Percentiles rank a stretch among this genome's conserved stretches.
phyloP scores from a whole-genome alignment of 768 basidiomycete genomes.

The Hortiboletus campestris region DNA sequence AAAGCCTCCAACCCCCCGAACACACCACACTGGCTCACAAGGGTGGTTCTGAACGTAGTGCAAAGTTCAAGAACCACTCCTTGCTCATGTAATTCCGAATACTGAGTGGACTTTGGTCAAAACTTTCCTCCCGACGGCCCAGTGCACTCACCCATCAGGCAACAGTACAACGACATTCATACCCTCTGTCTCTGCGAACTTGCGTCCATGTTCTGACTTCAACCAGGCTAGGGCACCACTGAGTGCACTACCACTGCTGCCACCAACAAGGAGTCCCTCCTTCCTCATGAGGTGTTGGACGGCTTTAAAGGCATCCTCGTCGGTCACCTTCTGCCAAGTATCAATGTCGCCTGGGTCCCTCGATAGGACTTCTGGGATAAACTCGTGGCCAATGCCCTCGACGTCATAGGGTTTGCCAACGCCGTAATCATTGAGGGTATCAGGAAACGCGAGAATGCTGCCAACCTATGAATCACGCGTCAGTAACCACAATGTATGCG shows the following conservation, averaged over 20 bases:
- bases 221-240: conserved; percentile 79
- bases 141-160: conserved; percentile 74
- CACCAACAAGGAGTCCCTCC: conserved; percentile 91
- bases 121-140: background rate
- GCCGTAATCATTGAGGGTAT: conserved; percentile 51
- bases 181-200: conserved; percentile 62
- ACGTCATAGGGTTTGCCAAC: conserved; percentile 63
- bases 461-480: conserved; percentile 57
- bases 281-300: conserved; percentile 73
- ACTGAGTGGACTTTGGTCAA: conserved; percentile 37
- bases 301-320: conserved; percentile 76
- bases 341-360: conserved; percentile 60
- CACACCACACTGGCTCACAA: conserved; percentile 19
- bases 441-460: conserved; percentile 80
- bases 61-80: conserved; percentile 81
- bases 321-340: conserved; percentile 82
- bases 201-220: conserved; percentile 61
- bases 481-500: background rate
- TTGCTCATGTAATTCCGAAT: conserved; percentile 95
- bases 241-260: conserved; percentile 87
- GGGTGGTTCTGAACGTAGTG: conserved; percentile 53
- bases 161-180: conserved; percentile 87
- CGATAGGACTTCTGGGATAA: conserved; percentile 83
- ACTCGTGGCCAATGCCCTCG: conserved; percentile 98
- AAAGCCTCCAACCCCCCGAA: background rate